These are phyloP conservation scores for Xylariaceae sp. DNA, from an alignment of 2,329 filamentous ascomycete genomes.

Conservation along the genomic window DNA sequence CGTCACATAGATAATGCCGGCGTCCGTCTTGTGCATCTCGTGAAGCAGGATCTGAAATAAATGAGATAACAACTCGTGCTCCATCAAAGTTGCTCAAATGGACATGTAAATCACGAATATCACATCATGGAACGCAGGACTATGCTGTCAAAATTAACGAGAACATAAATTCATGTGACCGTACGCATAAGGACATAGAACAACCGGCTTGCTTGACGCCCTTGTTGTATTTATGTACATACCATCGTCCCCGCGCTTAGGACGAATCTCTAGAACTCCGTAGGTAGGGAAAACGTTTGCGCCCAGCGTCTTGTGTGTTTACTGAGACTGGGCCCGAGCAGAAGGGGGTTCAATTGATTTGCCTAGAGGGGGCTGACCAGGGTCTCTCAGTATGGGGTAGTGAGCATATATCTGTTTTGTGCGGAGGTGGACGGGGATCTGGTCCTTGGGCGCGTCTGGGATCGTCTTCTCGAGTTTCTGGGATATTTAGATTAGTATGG, in stretches of 20 bases:
- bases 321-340: constrained; percentile 24
- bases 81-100: background rate
- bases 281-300: constrained; percentile 5
- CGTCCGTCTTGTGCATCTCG: too few relatives aligned
- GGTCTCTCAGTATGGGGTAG: constrained; percentile 37
- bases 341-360: constrained; percentile 32
- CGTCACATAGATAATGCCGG: too few relatives aligned
- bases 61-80: background rate
- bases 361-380: constrained; percentile 28
- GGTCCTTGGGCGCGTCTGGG: constrained; percentile 64
- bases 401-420: constrained; percentile 59
- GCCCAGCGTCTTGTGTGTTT: constrained; percentile 1
- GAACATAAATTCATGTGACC: background rate
- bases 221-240: constrained; percentile 19
- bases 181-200: background rate
- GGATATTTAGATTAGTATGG: constrained; percentile 10
- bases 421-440: constrained; percentile 69
- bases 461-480: constrained; percentile 79
- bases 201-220: constrained; percentile 6
- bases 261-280: constrained; percentile 7
- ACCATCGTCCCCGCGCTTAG: background rate
- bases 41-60: too few relatives aligned
- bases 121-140: too few relatives aligned
- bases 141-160: background rate
- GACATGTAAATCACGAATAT: background rate